Percentiles rank a stretch among this genome's conserved stretches.
phyloP scores from a whole-genome alignment of 352 stramenopile species.

The Phytopythium oedochilum region DNA sequence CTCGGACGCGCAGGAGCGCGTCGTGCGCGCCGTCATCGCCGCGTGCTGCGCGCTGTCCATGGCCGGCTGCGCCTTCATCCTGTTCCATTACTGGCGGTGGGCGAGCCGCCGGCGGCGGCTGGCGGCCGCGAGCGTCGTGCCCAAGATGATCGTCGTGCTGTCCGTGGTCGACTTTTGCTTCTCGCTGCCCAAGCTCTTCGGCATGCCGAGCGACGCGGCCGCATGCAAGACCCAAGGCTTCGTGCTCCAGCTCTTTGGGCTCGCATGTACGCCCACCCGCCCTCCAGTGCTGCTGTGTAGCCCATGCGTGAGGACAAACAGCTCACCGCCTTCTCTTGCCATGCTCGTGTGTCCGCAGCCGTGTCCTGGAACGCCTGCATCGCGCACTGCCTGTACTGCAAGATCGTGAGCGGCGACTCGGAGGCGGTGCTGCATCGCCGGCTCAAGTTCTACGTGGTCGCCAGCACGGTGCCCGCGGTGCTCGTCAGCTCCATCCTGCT shows the following conservation, averaged over 20 bases:
- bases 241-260: slow-evolving; percentile 34
- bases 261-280: slow-evolving; percentile 42
- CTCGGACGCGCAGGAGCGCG: slow-evolving; percentile 18
- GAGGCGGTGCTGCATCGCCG: slow-evolving; percentile 51
- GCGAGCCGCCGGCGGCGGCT: slow-evolving; percentile 8
- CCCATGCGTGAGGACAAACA: too few relatives aligned
- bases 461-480: slow-evolving; percentile 41
- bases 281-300: too few relatives aligned
- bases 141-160: slow-evolving; percentile 72
- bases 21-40: slow-evolving; percentile 31
- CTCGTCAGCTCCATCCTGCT: slow-evolving; percentile 30
- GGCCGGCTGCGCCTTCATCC: slow-evolving; percentile 37
- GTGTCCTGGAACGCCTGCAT: slow-evolving; percentile 71
- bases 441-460: slow-evolving; percentile 52
- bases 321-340: too few relatives aligned
- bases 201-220: slow-evolving; percentile 15
- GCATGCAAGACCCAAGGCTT: slow-evolving; percentile 54
- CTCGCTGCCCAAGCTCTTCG: slow-evolving; percentile 50
- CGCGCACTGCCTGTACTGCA: slow-evolving; percentile 67
- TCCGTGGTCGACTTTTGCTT: slow-evolving; percentile 52
- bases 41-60: slow-evolving; percentile 38
- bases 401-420: slow-evolving; percentile 63
- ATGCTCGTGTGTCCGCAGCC: slow-evolving; percentile 11
- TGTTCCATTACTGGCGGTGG: slow-evolving; percentile 37
- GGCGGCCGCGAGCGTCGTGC: slow-evolving; percentile 35